Evolutionary conservation across 1,284 basidiomycete genomes (phyloP), one percentile per base, ranked within the genome.

Genomic region (Apiotrichum domesticum): DNA sequence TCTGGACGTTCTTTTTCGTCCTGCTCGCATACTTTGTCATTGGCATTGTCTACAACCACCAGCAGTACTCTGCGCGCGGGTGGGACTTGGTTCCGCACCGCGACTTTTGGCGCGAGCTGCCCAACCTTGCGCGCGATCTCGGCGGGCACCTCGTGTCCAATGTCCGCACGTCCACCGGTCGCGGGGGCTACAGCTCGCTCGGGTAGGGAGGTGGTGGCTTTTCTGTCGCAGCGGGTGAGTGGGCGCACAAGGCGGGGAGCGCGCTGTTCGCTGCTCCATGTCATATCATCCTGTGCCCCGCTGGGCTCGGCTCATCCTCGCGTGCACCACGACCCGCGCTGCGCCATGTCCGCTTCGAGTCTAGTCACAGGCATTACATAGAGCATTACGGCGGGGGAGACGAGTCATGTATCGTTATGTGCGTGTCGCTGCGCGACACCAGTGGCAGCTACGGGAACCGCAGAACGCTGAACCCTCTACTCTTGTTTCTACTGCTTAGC

Each of bases 21-120:
- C 59, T 75, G 14, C 45, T 72, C 4, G 57, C 64, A 0, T 76
- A 75, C 55, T 75, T 75, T 56, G 70, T 61, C n/a, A 64, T 75
- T 35, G 77, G 77, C 33, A 72, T 73, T 42, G 70, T 72, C 55
- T 77, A 78, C 65, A 78, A 78, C 50, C 75, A 76, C 56, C 74
- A 77, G 47, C 72, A 74, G 51, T 78, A 78, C 63, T 70, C 68
- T 39, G 76, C 77, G 3, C 66, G 63, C 57, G 77, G 77, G 3
- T 71, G 72, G 69, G 77, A 78, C 49, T 68, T 76, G 3, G 56
- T 78, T 7, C 77, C 77, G 1, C 76, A 78, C 60, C 71, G 74
- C 40, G 74, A 77, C 56, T 78, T 78, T 63, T 78, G 77, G 77
- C 62, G 71, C 37, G 76, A 77, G 47, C 59, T 77, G 21, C 77